Evolutionary conservation across 306 rosid species (phyloP).

Genomic region (Quercus berberidifolia): DNA sequence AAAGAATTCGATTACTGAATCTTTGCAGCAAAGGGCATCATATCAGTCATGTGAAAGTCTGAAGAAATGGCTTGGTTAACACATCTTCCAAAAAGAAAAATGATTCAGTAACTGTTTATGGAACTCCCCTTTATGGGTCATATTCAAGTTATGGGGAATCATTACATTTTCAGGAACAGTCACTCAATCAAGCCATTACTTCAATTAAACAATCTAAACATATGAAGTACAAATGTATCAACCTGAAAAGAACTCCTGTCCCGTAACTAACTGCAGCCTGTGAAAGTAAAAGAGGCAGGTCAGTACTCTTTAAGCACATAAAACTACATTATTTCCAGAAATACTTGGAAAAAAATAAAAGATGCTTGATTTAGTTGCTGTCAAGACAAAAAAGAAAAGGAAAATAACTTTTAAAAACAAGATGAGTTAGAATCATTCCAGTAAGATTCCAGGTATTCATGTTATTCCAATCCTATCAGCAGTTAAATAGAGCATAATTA

Average conservation of each 20-base stretch:
- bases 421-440: not conserved
- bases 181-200: not conserved
- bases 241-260: slow-evolving; percentile 78
- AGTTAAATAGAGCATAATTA: slow-evolving; percentile 8
- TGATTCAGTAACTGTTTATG: not conserved
- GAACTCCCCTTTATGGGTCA: not conserved
- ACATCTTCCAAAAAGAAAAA: not conserved
- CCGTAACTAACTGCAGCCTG: slow-evolving; percentile 89
- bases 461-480: slow-evolving; percentile 1
- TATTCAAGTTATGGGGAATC: slow-evolving; percentile 10
- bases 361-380: not conserved
- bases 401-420: slow-evolving; percentile 10
- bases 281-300: slow-evolving; percentile 18
- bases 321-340: not conserved
- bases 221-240: slow-evolving; percentile 19
- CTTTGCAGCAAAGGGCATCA: not conserved
- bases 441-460: slow-evolving; percentile 1
- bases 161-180: not conserved
- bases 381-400: not conserved
- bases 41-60: not conserved
- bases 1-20: not conserved
- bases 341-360: not conserved
- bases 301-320: not conserved
- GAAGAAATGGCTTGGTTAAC: not conserved
- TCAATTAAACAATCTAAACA: slow-evolving; percentile 5